Conservation (phyloP, 2,329 filamentous ascomycete genomes). For the Blastomyces emzantsi region DNA sequence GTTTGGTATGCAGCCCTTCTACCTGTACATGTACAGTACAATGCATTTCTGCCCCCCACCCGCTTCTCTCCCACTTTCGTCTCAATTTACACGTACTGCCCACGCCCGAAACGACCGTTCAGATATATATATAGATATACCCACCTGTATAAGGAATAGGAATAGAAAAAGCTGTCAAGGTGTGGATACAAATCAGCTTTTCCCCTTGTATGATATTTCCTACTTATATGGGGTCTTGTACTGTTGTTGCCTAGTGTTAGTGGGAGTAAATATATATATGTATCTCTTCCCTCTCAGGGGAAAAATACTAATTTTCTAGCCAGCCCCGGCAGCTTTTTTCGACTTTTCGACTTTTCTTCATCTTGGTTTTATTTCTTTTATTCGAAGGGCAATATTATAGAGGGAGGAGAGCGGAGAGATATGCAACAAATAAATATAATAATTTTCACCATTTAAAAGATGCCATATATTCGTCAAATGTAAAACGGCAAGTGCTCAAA, state of each 20-base stretch:
- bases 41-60: too few species aligned
- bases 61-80: background rate
- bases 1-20: background rate
- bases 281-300: background rate
- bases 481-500: background rate
- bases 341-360: background rate
- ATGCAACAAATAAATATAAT: background rate
- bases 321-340: background rate
- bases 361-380: background rate
- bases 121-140: background rate
- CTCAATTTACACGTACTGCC: background rate
- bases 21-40: background rate
- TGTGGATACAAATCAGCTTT: background rate
- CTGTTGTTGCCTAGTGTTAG: background rate
- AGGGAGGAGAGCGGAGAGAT: background rate
- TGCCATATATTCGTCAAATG: background rate
- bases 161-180: background rate
- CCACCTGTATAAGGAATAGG: constrained; percentile 3
- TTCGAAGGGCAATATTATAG: background rate
- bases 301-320: background rate
- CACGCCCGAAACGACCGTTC: background rate
- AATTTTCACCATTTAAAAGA: background rate
- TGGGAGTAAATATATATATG: background rate
- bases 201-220: background rate
- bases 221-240: background rate